phyloP scores from a whole-genome alignment of 2,329 filamentous ascomycete genomes.

The Diaporthe citriasiana region DNA sequence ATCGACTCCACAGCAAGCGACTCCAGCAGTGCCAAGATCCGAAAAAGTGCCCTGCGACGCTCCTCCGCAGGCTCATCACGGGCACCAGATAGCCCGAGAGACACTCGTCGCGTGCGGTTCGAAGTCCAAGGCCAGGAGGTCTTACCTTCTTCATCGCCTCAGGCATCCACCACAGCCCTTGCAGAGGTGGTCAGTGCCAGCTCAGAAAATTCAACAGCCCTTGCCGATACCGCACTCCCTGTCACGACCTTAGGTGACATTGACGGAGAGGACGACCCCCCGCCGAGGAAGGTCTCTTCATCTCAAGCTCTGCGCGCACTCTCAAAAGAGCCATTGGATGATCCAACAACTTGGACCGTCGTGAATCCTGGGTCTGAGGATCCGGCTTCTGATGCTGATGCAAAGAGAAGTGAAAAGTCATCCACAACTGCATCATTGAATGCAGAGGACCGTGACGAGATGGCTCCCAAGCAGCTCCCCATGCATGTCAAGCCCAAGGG shows the following conservation, averaged over 20 bases:
- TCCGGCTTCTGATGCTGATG: slow-evolving; percentile 11
- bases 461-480: slow-evolving; percentile 1
- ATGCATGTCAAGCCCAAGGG: slow-evolving; percentile 5
- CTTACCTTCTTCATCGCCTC: slow-evolving; percentile 70
- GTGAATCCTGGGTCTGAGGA: slow-evolving; percentile 46
- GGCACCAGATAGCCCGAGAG: slow-evolving; percentile 53
- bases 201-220: slow-evolving; percentile 37
- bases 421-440: neutral
- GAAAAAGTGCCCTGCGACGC: slow-evolving; percentile 70
- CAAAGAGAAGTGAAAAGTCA: slow-evolving; percentile 3
- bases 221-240: slow-evolving; percentile 44
- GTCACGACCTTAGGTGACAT: slow-evolving; percentile 48
- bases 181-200: slow-evolving; percentile 40
- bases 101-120: slow-evolving; percentile 73
- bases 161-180: slow-evolving; percentile 49
- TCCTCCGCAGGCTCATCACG: slow-evolving; percentile 64
- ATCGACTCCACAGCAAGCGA: slow-evolving; percentile 67
- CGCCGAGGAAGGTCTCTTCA: slow-evolving; percentile 53
- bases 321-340: slow-evolving; percentile 54
- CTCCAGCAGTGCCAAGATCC: slow-evolving; percentile 53
- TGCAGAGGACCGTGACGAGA: neutral
- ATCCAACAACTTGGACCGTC: slow-evolving; percentile 52
- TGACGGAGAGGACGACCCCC: slow-evolving; percentile 52
- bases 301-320: slow-evolving; percentile 55
- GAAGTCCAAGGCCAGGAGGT: slow-evolving; percentile 73